Evolutionary conservation across 495 filamentous ascomycete species (phyloP).

Genomic region (Hyaloscypha variabilis): DNA sequence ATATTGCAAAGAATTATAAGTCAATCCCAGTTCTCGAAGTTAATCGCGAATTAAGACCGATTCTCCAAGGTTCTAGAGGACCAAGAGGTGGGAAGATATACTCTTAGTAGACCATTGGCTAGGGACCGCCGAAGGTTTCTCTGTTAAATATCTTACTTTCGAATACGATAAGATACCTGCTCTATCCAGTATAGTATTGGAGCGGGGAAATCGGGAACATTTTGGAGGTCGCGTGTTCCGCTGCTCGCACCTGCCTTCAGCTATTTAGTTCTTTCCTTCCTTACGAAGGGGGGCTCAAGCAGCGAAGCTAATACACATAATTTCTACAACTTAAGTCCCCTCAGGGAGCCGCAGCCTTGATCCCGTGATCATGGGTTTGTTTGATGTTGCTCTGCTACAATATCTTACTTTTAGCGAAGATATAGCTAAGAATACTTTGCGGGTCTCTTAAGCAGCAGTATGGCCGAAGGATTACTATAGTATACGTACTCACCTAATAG

Average conservation of each 20-base stretch:
- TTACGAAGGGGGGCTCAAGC: no score
- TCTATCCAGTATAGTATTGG: conserved; percentile 10
- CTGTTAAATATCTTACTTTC: background rate
- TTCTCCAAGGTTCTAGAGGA: background rate
- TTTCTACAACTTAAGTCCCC: no score
- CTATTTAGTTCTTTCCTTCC: no score
- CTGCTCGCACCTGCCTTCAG: no score
- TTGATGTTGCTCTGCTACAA: no score
- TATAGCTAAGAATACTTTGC: conserved; percentile 14
- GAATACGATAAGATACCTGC: conserved; percentile 14
- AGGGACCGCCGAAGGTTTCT: conserved; percentile 3
- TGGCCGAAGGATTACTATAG: conserved; percentile 13
- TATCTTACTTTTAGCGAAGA: conserved; percentile 6
- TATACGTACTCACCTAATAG: background rate
- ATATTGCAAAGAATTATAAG: conserved; percentile 16
- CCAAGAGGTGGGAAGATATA: conserved; percentile 29
- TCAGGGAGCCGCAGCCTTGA: no score
- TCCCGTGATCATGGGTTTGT: no score
- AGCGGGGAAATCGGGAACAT: no score
- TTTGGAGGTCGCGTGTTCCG: no score
- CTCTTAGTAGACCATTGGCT: conserved; percentile 28
- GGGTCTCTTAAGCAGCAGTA: conserved; percentile 13
- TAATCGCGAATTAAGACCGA: conserved; percentile 6
- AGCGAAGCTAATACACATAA: no score
- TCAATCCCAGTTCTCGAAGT: conserved; percentile 8